phyloP scores from a whole-genome alignment of 352 stramenopile species.

The Phytophthora constricta region DNA sequence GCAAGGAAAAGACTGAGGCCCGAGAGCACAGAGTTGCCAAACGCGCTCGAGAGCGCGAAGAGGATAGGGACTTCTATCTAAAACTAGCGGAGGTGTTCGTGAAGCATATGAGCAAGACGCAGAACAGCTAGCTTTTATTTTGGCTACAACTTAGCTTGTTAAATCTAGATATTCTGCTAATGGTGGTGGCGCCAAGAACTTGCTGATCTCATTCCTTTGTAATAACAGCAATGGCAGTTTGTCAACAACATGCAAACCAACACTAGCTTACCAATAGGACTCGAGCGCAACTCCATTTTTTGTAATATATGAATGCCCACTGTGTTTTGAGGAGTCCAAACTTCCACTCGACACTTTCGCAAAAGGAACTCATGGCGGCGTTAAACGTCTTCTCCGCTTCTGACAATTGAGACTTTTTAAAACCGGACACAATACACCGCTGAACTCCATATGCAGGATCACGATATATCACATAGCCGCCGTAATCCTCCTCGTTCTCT shows the following conservation, averaged over 20 bases:
- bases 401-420: conserved; percentile 4
- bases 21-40: conserved; percentile 4
- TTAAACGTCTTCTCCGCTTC: background rate
- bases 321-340: conserved; percentile 12
- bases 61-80: conserved; percentile 8
- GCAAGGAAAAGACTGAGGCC: conserved; percentile 7
- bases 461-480: conserved; percentile 10
- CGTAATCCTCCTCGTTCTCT: background rate
- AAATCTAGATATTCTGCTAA: conserved; percentile 18
- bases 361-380: conserved; percentile 1
- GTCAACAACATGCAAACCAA: conserved; percentile 18
- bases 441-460: conserved; percentile 2
- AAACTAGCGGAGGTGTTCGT: conserved; percentile 7
- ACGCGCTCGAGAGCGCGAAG: conserved; percentile 15
- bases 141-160: background rate
- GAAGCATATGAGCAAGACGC: conserved; percentile 11
- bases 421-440: conserved; percentile 6
- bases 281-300: conserved; percentile 15
- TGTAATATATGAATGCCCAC: conserved; percentile 18
- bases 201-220: conserved; percentile 22
- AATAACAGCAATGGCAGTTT: conserved; percentile 14
- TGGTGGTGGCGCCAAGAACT: conserved; percentile 14
- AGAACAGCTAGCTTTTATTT: conserved; percentile 8
- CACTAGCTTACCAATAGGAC: conserved; percentile 15
- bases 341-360: conserved; percentile 7